Conservation (phyloP, 345 rosid genomes). For the Lepidium sativum region DNA sequence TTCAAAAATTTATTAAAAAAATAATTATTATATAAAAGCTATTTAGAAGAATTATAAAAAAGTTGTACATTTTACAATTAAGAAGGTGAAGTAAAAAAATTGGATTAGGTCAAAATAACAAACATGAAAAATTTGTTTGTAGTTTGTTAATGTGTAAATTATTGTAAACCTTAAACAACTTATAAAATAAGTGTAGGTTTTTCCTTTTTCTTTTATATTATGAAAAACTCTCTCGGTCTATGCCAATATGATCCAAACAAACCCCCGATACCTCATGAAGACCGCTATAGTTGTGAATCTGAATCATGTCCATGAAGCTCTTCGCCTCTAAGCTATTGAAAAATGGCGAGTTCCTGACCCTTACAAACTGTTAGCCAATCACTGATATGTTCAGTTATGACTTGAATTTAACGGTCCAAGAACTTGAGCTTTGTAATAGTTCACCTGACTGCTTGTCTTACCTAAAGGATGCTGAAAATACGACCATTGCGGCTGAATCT, state of each 20-base stretch:
- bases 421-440: not conserved
- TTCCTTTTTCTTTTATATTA: no score
- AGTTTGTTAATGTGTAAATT: no score
- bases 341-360: constrained; percentile 44
- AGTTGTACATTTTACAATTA: no score
- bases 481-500: not conserved
- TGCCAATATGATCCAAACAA: constrained; percentile 44
- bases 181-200: no score
- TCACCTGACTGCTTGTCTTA: not conserved
- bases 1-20: no score
- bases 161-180: no score
- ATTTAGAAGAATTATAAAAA: no score
- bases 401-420: constrained; percentile 19
- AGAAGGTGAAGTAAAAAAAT: no score
- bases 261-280: constrained; percentile 43
- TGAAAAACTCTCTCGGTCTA: constrained; percentile 46
- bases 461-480: not conserved
- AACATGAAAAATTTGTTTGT: no score
- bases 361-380: constrained; percentile 40
- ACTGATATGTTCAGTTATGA: not conserved
- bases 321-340: constrained; percentile 37
- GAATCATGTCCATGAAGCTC: constrained; percentile 29
- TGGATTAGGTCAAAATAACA: no score
- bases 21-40: no score
- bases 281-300: constrained; percentile 61